Evolutionary conservation across 495 filamentous ascomycete genomes (phyloP), one percentile per base, ranked within the genome.

Genomic region (Entonaema liquescens): DNA sequence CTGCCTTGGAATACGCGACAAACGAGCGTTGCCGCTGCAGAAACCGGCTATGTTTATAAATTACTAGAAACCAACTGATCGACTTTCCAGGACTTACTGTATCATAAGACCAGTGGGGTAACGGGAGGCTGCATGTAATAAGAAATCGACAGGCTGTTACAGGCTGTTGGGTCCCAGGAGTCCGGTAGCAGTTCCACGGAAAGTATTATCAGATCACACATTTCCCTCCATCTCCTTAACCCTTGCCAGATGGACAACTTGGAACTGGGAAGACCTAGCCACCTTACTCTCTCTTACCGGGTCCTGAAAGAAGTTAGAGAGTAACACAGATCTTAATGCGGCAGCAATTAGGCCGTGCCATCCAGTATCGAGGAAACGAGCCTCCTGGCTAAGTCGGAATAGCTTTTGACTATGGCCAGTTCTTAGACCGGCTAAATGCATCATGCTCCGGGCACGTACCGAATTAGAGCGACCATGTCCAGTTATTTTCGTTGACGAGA

Each of bases 171-270:
- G 73, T 72, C 68, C 75, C 75, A 77, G 73, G 33, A 74, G 62
- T 47, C 63, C 59, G 75, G 75, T 76, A 76, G 70, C 71, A 72
- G 75, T 77, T 74, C 55, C 75, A 74, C 67, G 65, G 29, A 59
- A 72, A 64, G 66, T 56, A 53, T 67, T 58, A 69, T 70, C 62
- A 64, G 56, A 64, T 73, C 72, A 77, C 67, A 59, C 67, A 70
- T 25, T 26, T 57, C 56, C 54, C 57, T 47, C 61, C 55, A 54
- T 59, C 13, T 36, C 38, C 29, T 54, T 12, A 33, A 73, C 44
- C 70, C 70, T 49, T 68, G 70, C 56, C 35, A 38, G 40, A 61
- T 28, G 19, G 42, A n/a, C 35, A 35, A 21, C 55, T 60, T 25
- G 28, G 59, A 33, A 29, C 54, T 36, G 49, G 38, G 50, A 62